Evolutionary conservation across 345 rosid species (phyloP).

Genomic region (Gossypium thurberi): DNA sequence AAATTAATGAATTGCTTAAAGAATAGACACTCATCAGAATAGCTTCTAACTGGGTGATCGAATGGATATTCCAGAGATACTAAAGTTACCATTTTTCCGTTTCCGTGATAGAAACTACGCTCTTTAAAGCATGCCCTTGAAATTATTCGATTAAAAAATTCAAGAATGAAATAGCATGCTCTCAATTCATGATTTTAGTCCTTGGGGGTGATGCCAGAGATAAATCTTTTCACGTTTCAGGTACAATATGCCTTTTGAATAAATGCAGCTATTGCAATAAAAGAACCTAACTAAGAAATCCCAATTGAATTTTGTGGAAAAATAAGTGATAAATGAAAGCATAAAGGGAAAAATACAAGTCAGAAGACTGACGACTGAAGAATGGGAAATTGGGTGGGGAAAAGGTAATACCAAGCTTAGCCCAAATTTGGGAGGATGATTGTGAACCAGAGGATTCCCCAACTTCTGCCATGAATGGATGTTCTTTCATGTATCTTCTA

Average conservation of each 20-base stretch:
- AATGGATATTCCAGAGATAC: not conserved
- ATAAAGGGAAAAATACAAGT: not conserved
- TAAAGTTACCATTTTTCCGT: not conserved
- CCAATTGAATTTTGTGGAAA: not conserved
- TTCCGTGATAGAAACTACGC: not conserved
- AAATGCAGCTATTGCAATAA: not conserved
- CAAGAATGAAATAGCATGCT: not conserved
- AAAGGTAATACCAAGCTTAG: conserved; percentile 6
- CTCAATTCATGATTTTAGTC: not conserved
- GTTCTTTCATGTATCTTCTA: not conserved
- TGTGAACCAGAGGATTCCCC: conserved; percentile 15
- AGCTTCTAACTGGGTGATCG: not conserved
- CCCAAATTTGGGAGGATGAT: conserved; percentile 6
- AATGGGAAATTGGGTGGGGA: not conserved
- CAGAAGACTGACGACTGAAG: not conserved
- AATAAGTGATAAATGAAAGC: not conserved
- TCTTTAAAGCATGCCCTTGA: not conserved
- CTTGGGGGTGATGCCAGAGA: not conserved
- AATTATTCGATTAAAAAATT: not conserved
- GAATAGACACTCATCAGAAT: not conserved
- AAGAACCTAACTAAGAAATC: not conserved
- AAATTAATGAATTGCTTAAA: not conserved
- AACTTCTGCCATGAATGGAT: conserved; percentile 12
- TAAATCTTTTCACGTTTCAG: not conserved
- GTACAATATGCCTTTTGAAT: not conserved